Evolutionary conservation across 2,329 filamentous ascomycete species (phyloP).

Genomic region (Leptographium wingfieldii): DNA sequence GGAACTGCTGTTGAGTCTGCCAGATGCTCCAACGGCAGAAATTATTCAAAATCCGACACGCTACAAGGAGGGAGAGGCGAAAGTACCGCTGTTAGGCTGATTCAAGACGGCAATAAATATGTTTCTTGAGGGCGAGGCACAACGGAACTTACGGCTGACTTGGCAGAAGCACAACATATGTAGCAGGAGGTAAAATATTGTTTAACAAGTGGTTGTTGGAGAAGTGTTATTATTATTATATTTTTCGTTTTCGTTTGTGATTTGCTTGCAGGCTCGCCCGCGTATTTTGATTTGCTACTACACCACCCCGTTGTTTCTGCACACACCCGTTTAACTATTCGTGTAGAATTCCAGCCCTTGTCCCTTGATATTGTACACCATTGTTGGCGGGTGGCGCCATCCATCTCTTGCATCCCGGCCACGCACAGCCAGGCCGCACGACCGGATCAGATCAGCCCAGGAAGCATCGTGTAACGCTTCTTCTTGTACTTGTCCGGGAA

Average conservation of each 20-base stretch:
- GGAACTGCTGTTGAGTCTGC: neutral
- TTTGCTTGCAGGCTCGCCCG: neutral
- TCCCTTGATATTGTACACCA: neutral
- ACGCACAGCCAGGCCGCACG: neutral
- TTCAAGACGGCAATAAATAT: neutral
- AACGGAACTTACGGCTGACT: neutral
- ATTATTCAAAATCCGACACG: neutral
- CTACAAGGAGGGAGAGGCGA: neutral
- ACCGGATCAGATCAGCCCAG: constrained; percentile 52
- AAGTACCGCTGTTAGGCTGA: neutral
- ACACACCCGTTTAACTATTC: neutral
- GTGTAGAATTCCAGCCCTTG: neutral
- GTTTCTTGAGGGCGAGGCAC: neutral
- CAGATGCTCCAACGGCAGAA: neutral
- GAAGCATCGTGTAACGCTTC: constrained; percentile 76
- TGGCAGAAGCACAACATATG: neutral
- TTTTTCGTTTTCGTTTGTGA: neutral
- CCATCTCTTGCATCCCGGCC: neutral
- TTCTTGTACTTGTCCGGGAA: constrained; percentile 92
- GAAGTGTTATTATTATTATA: neutral
- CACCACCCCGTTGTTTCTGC: neutral
- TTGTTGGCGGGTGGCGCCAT: neutral
- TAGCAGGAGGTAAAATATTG: neutral
- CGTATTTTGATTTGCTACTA: neutral
- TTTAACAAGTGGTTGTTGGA: neutral